These are phyloP conservation scores for Boletus rubescentipes DNA, from an alignment of 768 basidiomycete species.

Conservation along the genomic window DNA sequence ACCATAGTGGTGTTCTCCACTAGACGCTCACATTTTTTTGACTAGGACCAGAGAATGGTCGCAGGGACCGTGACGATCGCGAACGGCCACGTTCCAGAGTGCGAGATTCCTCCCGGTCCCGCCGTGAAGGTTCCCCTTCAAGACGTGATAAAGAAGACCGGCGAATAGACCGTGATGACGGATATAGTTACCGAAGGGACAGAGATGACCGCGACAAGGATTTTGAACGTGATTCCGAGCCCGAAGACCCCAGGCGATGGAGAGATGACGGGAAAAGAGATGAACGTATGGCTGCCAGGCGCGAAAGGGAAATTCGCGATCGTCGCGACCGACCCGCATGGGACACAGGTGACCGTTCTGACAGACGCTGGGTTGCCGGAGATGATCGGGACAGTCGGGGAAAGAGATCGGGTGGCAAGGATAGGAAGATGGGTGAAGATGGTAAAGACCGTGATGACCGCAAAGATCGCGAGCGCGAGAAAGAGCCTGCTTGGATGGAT, in stretches of 20 bases:
- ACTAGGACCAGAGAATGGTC: slow-evolving; percentile 52
- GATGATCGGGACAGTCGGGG: slow-evolving; percentile 70
- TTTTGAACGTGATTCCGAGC: slow-evolving; percentile 48
- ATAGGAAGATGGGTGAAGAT: slow-evolving; percentile 50
- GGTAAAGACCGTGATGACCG: slow-evolving; percentile 50
- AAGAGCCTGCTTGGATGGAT: slow-evolving; percentile 93
- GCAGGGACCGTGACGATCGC: slow-evolving; percentile 60
- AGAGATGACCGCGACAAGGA: slow-evolving; percentile 42
- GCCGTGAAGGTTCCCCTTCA: slow-evolving; percentile 56
- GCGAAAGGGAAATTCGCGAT: slow-evolving; percentile 51
- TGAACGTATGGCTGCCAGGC: slow-evolving; percentile 64
- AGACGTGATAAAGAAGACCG: slow-evolving; percentile 47
- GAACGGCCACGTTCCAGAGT: slow-evolving; percentile 64
- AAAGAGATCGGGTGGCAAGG: slow-evolving; percentile 59
- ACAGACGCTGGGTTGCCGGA: slow-evolving; percentile 51
- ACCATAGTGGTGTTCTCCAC: background rate
- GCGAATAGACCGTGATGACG: slow-evolving; percentile 36
- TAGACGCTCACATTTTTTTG: slow-evolving; percentile 7
- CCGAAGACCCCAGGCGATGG: slow-evolving; percentile 74
- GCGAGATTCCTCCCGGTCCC: slow-evolving; percentile 61
- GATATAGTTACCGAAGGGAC: slow-evolving; percentile 25
- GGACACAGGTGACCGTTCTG: slow-evolving; percentile 49
- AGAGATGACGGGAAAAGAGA: slow-evolving; percentile 82
- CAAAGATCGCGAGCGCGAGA: slow-evolving; percentile 64
- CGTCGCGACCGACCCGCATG: slow-evolving; percentile 48